phyloP scores from a whole-genome alignment of 768 basidiomycete genomes.

The Hirschioporus abietinus region DNA sequence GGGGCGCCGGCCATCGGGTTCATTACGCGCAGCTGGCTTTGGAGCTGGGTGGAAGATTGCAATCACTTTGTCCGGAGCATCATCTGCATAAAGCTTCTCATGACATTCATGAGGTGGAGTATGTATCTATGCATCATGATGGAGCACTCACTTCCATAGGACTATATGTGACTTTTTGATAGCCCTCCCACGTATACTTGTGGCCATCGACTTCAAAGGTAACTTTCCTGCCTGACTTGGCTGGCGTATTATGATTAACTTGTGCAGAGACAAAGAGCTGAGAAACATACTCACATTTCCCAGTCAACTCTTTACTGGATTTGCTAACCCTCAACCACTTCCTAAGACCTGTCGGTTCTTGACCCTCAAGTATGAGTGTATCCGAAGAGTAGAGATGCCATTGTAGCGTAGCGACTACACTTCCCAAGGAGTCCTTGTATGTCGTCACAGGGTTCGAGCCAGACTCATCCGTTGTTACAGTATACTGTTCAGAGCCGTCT shows the following conservation, averaged over 20 bases:
- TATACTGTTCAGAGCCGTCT: not conserved
- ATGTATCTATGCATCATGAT: not conserved
- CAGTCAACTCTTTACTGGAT: not conserved
- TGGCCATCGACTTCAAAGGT: not conserved
- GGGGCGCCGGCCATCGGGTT: not conserved
- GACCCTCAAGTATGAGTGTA: not conserved
- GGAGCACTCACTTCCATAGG: not conserved
- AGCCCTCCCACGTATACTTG: not conserved
- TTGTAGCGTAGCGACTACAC: not conserved
- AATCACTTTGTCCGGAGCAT: not conserved
- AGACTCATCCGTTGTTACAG: not conserved
- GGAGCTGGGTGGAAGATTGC: not conserved
- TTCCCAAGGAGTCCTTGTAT: not conserved
- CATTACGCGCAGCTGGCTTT: not conserved
- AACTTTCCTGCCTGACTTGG: not conserved
- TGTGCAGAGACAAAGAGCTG: not conserved
- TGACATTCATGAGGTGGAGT: not conserved
- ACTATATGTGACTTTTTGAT: not conserved
- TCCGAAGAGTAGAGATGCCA: not conserved
- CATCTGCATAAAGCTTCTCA: not conserved
- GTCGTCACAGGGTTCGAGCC: not conserved
- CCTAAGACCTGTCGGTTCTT: not conserved
- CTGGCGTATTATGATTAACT: not conserved
- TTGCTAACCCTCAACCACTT: not conserved
- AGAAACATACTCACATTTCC: not conserved